Evolutionary conservation across 2,329 filamentous ascomycete species (phyloP), one percentile per base, ranked within the genome.

Genomic region (Verticillium nubilum): DNA sequence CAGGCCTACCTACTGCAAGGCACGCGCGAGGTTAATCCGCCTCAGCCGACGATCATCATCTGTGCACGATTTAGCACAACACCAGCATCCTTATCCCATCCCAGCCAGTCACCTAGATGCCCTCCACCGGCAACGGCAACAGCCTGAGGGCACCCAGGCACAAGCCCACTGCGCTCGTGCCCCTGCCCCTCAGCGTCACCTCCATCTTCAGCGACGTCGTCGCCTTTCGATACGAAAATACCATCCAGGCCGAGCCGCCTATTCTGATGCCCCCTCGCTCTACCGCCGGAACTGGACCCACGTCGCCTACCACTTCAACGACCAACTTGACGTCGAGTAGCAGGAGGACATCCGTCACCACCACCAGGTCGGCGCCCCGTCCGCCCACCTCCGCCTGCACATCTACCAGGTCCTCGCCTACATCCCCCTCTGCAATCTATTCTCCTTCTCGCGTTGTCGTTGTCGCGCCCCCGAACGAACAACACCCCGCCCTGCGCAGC

Each of bases 211-310:
- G 78, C 61, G 79, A 81, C 67, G 81, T 86, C 65, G 76, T 86
- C 60, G 79, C 79, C 54, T 67, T 87, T 59, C 81, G 83, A 60
- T 87, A 88, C 73, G 85, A 88, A 68, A 80, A 86, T 70, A 84
- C 82, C 35, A 73, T 80, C 56, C 78, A 82, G 65, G 81, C 81
- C 54, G 80, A 83, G 69, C 81, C 81, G 61, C 85, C 85, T 35
- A 82, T 86, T 63, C 79, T 80, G 53, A 71, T 84, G 60, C 71
- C 78, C 55, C 77, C 79, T 62, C 74, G 75, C 67, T 66, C 56
- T 65, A 64, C 66, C 5, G 4, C 29, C 58, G 42, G 6, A 19
- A 23, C 42, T 23, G 19, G n/a, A 4, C 42, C 42, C 19, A 50
- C 42, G n/a, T 50, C 72, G 62, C 60, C 62, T 63, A 64, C 63